Evolutionary conservation across 164 flowering plant genomes (phyloP), one percentile per base, ranked within the genome.

Genomic region (Chloranthus sessilifolius): DNA sequence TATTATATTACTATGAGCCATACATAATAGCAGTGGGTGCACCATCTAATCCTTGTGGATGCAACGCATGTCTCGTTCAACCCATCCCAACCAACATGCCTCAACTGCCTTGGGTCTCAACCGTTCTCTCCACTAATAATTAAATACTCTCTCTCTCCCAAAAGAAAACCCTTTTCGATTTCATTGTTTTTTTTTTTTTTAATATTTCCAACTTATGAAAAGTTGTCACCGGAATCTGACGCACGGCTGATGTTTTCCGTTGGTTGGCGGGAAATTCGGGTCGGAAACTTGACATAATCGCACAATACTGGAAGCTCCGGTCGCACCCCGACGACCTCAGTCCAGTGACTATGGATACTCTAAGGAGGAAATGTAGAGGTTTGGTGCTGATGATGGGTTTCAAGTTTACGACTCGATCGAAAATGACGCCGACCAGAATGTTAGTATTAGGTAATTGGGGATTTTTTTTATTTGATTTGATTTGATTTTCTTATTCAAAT

Each of bases 261-360:
- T 85, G 96, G 98, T 48, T 91, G 71, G 96, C 98, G 9, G 77
- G 84, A 9, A 91, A 85, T 64, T 70, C 98, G 7, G 69, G 81
- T 2, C 22, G 24, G 63, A 77, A 63, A 9, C 68, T 91, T 46
- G 90, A 91, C 59, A 61, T 91, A 20, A 81, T 83, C 3, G 90
- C 88, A 12, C 96, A 91, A 70, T 87, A 91, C 66, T 87, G 98
- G 98, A 85, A 91, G 52, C 65, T 91, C 5, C 3, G 62, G 17
- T 78, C 92, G 1, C 66, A 49, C 1, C 92, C 96, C 0, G 54
- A 71, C 6, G 77, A 88, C 64, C 79, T 45, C 79, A 62, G 14
- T 91, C 98, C 0, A 92, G 96, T 42, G 98, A 91, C 63, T 91
- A 78, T 65, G 98, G 98, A 2, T 91, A 80, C 65, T 81, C 95